A percentile compares a stretch with the other conserved stretches of the same genome.
Evolutionary conservation across 805 yeast genomes (phyloP).

Genomic region (Lachancea kluyveri): DNA sequence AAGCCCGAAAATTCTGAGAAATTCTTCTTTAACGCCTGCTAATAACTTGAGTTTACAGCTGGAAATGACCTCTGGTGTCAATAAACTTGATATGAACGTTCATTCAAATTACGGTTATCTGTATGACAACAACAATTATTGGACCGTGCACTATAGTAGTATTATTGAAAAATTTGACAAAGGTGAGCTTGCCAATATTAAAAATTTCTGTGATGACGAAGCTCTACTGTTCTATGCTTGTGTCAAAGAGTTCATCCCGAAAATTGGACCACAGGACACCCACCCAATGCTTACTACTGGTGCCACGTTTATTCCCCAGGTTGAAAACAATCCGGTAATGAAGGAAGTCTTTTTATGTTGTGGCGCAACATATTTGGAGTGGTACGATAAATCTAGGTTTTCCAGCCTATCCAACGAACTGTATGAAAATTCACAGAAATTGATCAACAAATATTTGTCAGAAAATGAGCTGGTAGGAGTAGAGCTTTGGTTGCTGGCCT

Average conservation of each 20-base stretch:
- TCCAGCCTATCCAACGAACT: constrained; percentile 20
- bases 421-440: constrained; percentile 18
- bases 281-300: constrained; percentile 36
- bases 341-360: constrained; percentile 35
- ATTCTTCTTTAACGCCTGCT: no score
- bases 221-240: constrained; percentile 31
- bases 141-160: constrained; percentile 7
- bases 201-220: constrained; percentile 8
- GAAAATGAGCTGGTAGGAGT: constrained; percentile 24
- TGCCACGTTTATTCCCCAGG: constrained; percentile 36
- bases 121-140: constrained; percentile 5
- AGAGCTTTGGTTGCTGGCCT: constrained; percentile 37
- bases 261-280: constrained; percentile 38
- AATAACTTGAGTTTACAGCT: no score
- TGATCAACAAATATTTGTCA: constrained; percentile 20
- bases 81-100: neutral
- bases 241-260: constrained; percentile 35
- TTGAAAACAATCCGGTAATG: constrained; percentile 26
- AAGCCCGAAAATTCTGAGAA: no score
- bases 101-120: constrained; percentile 3
- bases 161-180: constrained; percentile 6
- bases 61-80: neutral
- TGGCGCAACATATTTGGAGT: constrained; percentile 36
- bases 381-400: constrained; percentile 25
- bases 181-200: constrained; percentile 4